Evolutionary conservation across 768 basidiomycete species (phyloP).

Genomic region (Leccinum boreale): DNA sequence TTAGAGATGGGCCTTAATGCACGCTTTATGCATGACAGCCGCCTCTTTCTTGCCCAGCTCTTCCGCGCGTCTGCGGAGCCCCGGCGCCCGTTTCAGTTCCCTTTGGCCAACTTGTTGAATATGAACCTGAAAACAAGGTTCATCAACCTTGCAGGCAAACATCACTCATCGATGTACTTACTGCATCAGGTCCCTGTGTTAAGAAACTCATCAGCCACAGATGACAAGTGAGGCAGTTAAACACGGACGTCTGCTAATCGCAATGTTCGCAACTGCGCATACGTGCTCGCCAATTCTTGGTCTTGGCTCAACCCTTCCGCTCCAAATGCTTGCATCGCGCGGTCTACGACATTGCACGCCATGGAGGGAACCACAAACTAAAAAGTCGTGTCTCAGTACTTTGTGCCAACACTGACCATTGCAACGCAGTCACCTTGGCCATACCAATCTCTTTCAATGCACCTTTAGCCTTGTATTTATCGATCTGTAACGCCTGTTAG

Average conservation of each 20-base stretch:
- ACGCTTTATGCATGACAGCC: slow-evolving; percentile 55
- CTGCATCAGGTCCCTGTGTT: slow-evolving; percentile 74
- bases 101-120: slow-evolving; percentile 92
- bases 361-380: slow-evolving; percentile 93
- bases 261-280: slow-evolving; percentile 81
- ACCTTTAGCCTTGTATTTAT: slow-evolving; percentile 87
- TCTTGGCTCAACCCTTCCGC: slow-evolving; percentile 97
- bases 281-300: slow-evolving; percentile 72
- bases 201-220: slow-evolving; percentile 5
- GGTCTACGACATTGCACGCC: slow-evolving; percentile 86
- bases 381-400: neutral
- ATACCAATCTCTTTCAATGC: slow-evolving; percentile 97
- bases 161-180: slow-evolving; percentile 30
- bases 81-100: slow-evolving; percentile 77
- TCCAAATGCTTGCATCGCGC: slow-evolving; percentile 94
- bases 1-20: slow-evolving; percentile 57
- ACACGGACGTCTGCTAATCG: slow-evolving; percentile 77
- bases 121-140: slow-evolving; percentile 61
- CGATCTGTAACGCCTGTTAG: slow-evolving; percentile 56
- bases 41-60: slow-evolving; percentile 61
- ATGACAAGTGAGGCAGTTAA: neutral
- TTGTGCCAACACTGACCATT: neutral
- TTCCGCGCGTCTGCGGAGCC: slow-evolving; percentile 49
- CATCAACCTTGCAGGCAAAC: neutral
- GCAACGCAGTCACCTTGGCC: slow-evolving; percentile 66